These are phyloP conservation scores for Babesia ovis DNA, from an alignment of 169 alveolate genomes.

Conservation along the genomic window DNA sequence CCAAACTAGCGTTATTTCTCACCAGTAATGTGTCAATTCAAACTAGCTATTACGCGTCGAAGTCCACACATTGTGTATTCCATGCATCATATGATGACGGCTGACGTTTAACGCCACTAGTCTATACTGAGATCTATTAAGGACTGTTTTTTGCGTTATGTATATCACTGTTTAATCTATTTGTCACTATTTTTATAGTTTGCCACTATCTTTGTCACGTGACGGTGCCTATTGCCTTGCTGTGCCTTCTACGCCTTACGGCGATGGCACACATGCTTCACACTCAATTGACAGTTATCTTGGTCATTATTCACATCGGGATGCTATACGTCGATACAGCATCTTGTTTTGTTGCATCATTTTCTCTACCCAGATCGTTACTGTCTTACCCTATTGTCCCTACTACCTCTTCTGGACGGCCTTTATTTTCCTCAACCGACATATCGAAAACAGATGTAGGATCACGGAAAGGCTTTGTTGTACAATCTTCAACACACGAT, in stretches of 20 bases:
- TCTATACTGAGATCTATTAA: too few relatives aligned
- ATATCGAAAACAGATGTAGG: too few relatives aligned
- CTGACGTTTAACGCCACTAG: too few relatives aligned
- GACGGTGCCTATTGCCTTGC: not conserved
- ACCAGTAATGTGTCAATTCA: too few relatives aligned
- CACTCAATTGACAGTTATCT: not conserved
- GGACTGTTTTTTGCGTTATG: too few relatives aligned
- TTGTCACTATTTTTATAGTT: not conserved
- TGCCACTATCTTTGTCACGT: not conserved
- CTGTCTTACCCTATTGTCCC: not conserved
- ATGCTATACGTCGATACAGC: not conserved
- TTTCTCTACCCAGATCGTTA: not conserved
- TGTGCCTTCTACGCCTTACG: not conserved
- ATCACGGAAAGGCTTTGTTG: too few relatives aligned
- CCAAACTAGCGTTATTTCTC: too few relatives aligned
- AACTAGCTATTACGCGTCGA: too few relatives aligned
- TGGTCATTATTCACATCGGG: not conserved
- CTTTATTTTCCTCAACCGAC: too few relatives aligned
- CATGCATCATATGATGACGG: too few relatives aligned
- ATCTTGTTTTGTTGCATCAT: not conserved
- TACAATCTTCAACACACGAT: too few relatives aligned
- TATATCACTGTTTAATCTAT: not conserved
- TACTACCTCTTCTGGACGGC: not conserved
- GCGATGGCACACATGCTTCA: conserved; percentile 7
- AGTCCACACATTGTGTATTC: too few relatives aligned